Conservation (phyloP, 345 rosid species). For the Camelina hispida region DNA sequence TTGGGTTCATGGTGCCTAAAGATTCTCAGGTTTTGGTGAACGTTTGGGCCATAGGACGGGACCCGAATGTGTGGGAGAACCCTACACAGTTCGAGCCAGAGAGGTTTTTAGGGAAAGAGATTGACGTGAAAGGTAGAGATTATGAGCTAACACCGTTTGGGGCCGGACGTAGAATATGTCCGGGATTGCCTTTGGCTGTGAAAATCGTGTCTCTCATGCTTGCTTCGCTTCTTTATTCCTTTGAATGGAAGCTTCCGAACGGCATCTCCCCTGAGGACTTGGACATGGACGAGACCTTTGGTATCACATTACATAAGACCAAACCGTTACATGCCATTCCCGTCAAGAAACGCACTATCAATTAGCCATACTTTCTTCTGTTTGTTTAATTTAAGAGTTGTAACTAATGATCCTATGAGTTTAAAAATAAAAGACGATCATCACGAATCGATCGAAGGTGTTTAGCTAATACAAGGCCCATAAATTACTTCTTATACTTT, state of each 20-base stretch:
- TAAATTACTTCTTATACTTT: too few species aligned
- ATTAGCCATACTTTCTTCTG: not conserved
- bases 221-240: slow-evolving; percentile 37
- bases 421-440: not conserved
- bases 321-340: slow-evolving; percentile 21
- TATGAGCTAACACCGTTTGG: slow-evolving; percentile 37
- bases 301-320: slow-evolving; percentile 25
- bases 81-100: slow-evolving; percentile 33
- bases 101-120: slow-evolving; percentile 29
- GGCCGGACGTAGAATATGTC: slow-evolving; percentile 37
- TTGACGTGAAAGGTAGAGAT: slow-evolving; percentile 25
- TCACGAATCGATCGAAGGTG: not conserved
- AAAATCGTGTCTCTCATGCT: not conserved
- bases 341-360: slow-evolving; percentile 2
- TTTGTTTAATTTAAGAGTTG: not conserved
- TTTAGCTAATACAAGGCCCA: too few species aligned
- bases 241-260: slow-evolving; percentile 34
- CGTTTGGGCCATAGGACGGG: slow-evolving; percentile 36
- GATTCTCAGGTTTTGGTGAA: slow-evolving; percentile 30
- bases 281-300: slow-evolving; percentile 34
- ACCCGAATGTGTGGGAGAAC: slow-evolving; percentile 34
- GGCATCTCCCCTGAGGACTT: not conserved
- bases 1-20: slow-evolving; percentile 34
- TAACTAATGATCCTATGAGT: not conserved
- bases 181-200: slow-evolving; percentile 25